phyloP scores from a whole-genome alignment of 805 yeast genomes.

The Aciculoconidium aculeatum region DNA sequence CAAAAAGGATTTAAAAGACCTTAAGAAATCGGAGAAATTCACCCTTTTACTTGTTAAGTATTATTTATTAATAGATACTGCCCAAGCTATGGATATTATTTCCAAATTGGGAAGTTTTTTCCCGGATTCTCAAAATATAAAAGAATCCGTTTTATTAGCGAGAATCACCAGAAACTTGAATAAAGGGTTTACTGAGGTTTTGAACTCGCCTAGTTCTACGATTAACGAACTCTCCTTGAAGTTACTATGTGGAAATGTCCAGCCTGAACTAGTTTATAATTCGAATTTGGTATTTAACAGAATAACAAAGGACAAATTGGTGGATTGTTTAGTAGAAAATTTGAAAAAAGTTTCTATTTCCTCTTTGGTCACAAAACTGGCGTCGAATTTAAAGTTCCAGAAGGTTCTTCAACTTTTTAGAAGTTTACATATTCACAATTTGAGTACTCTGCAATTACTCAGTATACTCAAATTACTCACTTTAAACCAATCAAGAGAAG shows the following conservation, averaged over 20 bases:
- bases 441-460: constrained; percentile 19
- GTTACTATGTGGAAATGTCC: constrained; percentile 12
- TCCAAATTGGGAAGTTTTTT: constrained; percentile 13
- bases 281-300: constrained; percentile 9
- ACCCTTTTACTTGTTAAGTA: constrained; percentile 17
- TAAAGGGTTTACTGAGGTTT: background rate
- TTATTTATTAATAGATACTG: constrained; percentile 15
- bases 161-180: constrained; percentile 16
- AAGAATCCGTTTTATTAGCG: constrained; percentile 14
- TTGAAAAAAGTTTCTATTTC: constrained; percentile 1
- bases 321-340: constrained; percentile 6
- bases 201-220: background rate
- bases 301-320: constrained; percentile 6
- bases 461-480: constrained; percentile 23
- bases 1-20: constrained; percentile 11
- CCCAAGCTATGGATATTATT: constrained; percentile 11
- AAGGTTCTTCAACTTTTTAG: constrained; percentile 20
- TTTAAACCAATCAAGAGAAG: constrained; percentile 13
- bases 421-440: constrained; percentile 10
- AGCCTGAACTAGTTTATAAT: constrained; percentile 8
- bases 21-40: constrained; percentile 9
- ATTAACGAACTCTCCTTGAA: constrained; percentile 6
- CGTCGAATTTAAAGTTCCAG: constrained; percentile 16
- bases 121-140: constrained; percentile 10
- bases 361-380: background rate